phyloP scores from a whole-genome alignment of 768 basidiomycete genomes.

The Amanita subjunquillea region DNA sequence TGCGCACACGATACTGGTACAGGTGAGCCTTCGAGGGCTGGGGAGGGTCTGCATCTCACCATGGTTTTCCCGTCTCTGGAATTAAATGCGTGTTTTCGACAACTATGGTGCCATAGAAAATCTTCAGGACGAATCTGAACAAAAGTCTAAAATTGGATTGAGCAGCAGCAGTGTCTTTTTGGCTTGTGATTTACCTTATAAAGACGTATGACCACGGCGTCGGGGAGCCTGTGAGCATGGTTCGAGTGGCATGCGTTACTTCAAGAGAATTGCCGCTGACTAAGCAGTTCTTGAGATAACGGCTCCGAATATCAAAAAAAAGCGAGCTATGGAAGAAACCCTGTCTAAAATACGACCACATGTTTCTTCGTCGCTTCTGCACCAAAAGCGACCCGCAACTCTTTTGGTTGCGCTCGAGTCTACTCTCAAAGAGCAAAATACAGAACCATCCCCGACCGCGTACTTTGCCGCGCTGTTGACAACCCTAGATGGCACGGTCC shows the following conservation, averaged over 20 bases:
- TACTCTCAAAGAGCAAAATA: conserved; percentile 59
- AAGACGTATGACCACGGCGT: conserved; percentile 56
- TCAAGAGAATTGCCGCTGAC: conserved; percentile 11
- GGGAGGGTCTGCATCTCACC: conserved; percentile 27
- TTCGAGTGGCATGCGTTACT: background rate
- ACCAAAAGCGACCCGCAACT: conserved; percentile 84
- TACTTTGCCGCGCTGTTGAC: conserved; percentile 92
- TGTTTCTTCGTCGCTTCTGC: conserved; percentile 65
- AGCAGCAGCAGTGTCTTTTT: background rate
- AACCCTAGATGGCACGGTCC: conserved; percentile 69
- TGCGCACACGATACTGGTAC: conserved; percentile 66
- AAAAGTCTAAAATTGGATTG: conserved; percentile 33
- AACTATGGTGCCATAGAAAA: conserved; percentile 86
- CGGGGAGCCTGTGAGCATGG: conserved; percentile 11
- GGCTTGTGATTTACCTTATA: conserved; percentile 38
- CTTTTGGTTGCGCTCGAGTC: conserved; percentile 80
- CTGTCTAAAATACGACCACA: conserved; percentile 85
- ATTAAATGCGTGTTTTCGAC: conserved; percentile 69
- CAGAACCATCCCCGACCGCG: conserved; percentile 69
- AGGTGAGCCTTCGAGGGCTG: background rate
- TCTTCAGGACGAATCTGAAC: conserved; percentile 78
- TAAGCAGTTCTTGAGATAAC: conserved; percentile 19
- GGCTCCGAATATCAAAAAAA: background rate
- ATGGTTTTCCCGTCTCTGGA: conserved; percentile 64
- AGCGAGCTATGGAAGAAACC: conserved; percentile 41